Evolutionary conservation across 164 flowering plant genomes (phyloP), one percentile per base, ranked within the genome.

Genomic region (Nelumbo lutea): DNA sequence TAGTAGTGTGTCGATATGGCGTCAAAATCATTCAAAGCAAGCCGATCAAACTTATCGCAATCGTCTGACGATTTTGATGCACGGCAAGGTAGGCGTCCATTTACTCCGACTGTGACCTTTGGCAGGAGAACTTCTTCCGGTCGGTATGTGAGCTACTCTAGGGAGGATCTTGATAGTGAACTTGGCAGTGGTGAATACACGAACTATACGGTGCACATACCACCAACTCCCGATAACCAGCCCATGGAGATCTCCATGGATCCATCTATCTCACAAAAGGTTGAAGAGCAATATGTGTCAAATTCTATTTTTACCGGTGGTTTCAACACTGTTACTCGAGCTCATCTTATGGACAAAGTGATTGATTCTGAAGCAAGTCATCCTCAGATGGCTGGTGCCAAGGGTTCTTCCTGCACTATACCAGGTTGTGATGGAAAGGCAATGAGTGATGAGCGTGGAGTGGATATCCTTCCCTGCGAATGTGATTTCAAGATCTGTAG

Each of bases 361-460:
- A 86, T 80, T 40, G 90, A 86, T 9, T 79, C 90, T 0, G 86
- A 88, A 64, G 62, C 81, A 0, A 83, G 40, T 68, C 88, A 88
- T 73, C 88, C 88, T 0, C 92, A 88, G 72, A 88, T 88, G 92
- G 90, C 92, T 41, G 90, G 92, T 5, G 79, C 82, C 0, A 86
- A 83, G 69, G 90, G 92, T 7, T 82, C 89, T 5, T 76, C 81
- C 2, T 87, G 91, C 65, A 68, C 82, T 0, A 71, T 87, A 6
- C 79, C 65, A 1, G 87, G 84, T 11, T 85, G 91, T 59, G 83
- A 85, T 75, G 84, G 79, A 1, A 87, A 85, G 72, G 82, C 83
- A 38, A 83, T 85, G 89, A 79, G 81, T 47, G 87, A 87, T 65
- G 88, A 82, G 72, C 75, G 88, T 55, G 88, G 91, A 5, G 65